phyloP scores from a whole-genome alignment of 1,284 basidiomycete species.

The Trametes pubescens region DNA sequence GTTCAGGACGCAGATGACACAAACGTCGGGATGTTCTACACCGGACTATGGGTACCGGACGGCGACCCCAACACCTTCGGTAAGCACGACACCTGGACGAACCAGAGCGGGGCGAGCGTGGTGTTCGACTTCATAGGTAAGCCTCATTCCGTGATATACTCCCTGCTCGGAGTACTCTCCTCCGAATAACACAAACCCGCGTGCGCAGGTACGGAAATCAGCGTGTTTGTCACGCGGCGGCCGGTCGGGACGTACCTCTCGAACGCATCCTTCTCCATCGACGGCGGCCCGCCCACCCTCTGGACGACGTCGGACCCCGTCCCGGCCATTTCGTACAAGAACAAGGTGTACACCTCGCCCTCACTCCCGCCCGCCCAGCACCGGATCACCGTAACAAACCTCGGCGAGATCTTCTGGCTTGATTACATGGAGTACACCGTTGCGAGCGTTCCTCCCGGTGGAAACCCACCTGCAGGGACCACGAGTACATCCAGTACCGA shows the following conservation, averaged over 20 bases:
- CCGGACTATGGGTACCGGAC: constrained; percentile 25
- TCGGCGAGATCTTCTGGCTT: constrained; percentile 10
- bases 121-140: constrained; percentile 28
- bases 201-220: constrained; percentile 8
- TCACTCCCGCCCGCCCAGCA: constrained; percentile 8
- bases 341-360: constrained; percentile 9
- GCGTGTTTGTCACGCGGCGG: constrained; percentile 12
- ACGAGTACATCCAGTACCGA: background rate
- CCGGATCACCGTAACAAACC: constrained; percentile 11
- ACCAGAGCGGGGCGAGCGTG: constrained; percentile 27
- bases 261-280: constrained; percentile 17
- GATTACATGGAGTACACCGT: constrained; percentile 13
- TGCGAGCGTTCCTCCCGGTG: background rate
- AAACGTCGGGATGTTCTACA: constrained; percentile 26
- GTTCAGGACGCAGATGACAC: constrained; percentile 17
- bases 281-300: constrained; percentile 9
- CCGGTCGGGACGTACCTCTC: constrained; percentile 16
- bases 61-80: constrained; percentile 24
- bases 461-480: background rate
- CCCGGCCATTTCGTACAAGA: constrained; percentile 5
- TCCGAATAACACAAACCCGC: background rate
- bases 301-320: constrained; percentile 12
- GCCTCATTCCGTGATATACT: background rate
- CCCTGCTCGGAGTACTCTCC: too few species aligned
- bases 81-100: constrained; percentile 30